Conservation (phyloP, 73 alveolate species). For the Symbiodinium pilosum region DNA sequence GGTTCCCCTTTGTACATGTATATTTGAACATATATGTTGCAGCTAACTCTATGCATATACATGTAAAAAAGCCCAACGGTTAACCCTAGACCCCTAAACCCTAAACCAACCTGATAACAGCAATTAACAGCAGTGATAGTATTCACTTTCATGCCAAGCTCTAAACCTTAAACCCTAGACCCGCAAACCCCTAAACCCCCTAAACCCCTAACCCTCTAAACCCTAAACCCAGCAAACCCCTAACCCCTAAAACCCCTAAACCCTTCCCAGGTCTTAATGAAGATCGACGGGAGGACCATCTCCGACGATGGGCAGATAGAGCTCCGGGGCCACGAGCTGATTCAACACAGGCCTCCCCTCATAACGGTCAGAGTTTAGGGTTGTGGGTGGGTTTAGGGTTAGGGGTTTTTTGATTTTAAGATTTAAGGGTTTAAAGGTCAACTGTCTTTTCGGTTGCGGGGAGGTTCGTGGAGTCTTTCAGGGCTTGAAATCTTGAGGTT, state of each 20-base stretch:
- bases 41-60: no score
- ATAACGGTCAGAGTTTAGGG: neutral
- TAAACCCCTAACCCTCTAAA: neutral
- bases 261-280: constrained; percentile 34
- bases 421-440: no score
- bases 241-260: neutral
- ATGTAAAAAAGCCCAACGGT: no score
- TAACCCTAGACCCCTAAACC: no score
- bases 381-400: neutral
- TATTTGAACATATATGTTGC: no score
- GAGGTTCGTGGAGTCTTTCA: no score
- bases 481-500: no score
- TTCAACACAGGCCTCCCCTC: constrained; percentile 54
- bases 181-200: neutral
- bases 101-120: no score
- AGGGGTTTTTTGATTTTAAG: neutral
- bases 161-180: neutral
- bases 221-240: constrained; percentile 9
- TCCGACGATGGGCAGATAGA: constrained; percentile 88
- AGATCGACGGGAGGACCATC: constrained; percentile 90
- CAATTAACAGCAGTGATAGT: no score
- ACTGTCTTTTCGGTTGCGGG: no score
- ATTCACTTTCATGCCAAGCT: neutral
- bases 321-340: constrained; percentile 78
- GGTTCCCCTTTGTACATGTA: no score